These are phyloP conservation scores for Fusarium redolens DNA, from an alignment of 2,329 filamentous ascomycete species.

Conservation along the genomic window DNA sequence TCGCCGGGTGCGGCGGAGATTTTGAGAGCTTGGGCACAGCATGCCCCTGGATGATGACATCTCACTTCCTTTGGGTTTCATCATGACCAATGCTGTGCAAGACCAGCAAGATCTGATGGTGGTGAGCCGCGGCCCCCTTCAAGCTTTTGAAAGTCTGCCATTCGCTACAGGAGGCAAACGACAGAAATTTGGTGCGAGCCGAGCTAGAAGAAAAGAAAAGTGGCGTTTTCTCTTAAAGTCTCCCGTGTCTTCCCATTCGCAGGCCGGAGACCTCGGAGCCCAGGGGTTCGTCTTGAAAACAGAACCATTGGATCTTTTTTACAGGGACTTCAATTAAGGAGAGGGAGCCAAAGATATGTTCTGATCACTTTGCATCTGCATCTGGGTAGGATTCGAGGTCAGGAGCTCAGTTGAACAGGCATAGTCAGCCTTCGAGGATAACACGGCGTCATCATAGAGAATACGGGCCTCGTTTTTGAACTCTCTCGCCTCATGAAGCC, in stretches of 20 bases:
- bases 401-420: neutral
- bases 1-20: slow-evolving; percentile 30
- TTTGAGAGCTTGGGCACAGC: slow-evolving; percentile 25
- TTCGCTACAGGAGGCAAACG: slow-evolving; percentile 4
- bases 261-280: slow-evolving; percentile 44
- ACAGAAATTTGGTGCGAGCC: slow-evolving; percentile 21
- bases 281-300: slow-evolving; percentile 18
- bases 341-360: slow-evolving; percentile 13
- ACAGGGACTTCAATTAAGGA: slow-evolving; percentile 21
- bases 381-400: neutral
- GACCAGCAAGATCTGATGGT: slow-evolving; percentile 21
- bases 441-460: slow-evolving; percentile 15
- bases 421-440: neutral
- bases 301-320: slow-evolving; percentile 15
- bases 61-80: slow-evolving; percentile 26
- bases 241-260: slow-evolving; percentile 45
- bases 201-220: slow-evolving; percentile 14
- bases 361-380: slow-evolving; percentile 6
- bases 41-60: slow-evolving; percentile 41
- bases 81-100: slow-evolving; percentile 17
- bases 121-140: slow-evolving; percentile 18
- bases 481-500: neutral
- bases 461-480: slow-evolving; percentile 10
- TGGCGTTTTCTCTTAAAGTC: slow-evolving; percentile 22
- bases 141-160: neutral